Percentiles rank a stretch among this genome's conserved stretches.
phyloP scores from a whole-genome alignment of 2,329 filamentous ascomycete genomes.

The Alternaria triticimaculans region DNA sequence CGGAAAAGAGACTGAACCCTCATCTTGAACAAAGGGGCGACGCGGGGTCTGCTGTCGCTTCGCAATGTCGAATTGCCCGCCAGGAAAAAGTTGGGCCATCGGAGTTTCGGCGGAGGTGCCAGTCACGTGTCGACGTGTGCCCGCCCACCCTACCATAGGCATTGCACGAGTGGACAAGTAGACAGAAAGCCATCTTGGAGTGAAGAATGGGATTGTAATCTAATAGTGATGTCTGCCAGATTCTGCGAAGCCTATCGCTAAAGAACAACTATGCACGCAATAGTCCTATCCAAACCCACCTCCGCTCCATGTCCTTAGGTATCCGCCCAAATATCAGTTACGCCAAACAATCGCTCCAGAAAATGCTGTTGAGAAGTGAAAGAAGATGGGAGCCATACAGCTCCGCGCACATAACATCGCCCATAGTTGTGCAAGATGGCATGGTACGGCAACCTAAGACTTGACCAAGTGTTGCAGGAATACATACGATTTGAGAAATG shows the following conservation, averaged over 20 bases:
- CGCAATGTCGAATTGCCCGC: slow-evolving; percentile 12
- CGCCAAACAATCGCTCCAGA: slow-evolving; percentile 42
- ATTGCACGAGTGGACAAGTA: not conserved
- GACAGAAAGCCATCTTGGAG: not conserved
- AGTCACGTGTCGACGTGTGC: slow-evolving; percentile 27
- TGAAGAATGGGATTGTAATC: slow-evolving; percentile 26
- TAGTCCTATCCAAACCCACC: slow-evolving; percentile 29
- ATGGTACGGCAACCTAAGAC: not conserved
- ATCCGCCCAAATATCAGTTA: slow-evolving; percentile 39
- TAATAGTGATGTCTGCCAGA: slow-evolving; percentile 16
- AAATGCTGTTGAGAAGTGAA: slow-evolving; percentile 43
- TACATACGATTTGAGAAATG: not conserved
- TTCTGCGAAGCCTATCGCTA: slow-evolving; percentile 12
- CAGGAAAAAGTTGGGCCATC: slow-evolving; percentile 38
- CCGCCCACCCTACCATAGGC: not conserved
- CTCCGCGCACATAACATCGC: not conserved
- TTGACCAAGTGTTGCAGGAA: not conserved
- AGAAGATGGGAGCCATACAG: slow-evolving; percentile 5
- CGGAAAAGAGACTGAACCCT: slow-evolving; percentile 43
- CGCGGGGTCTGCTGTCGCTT: slow-evolving; percentile 33
- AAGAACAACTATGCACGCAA: slow-evolving; percentile 18
- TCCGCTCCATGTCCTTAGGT: slow-evolving; percentile 25
- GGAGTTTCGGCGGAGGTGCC: slow-evolving; percentile 30
- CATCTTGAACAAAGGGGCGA: slow-evolving; percentile 43
- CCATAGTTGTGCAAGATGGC: not conserved